A percentile compares a stretch with the other conserved stretches of the same genome.
Conservation (phyloP, 2,329 filamentous ascomycete species). For the Botryosphaeria dothidea region DNA sequence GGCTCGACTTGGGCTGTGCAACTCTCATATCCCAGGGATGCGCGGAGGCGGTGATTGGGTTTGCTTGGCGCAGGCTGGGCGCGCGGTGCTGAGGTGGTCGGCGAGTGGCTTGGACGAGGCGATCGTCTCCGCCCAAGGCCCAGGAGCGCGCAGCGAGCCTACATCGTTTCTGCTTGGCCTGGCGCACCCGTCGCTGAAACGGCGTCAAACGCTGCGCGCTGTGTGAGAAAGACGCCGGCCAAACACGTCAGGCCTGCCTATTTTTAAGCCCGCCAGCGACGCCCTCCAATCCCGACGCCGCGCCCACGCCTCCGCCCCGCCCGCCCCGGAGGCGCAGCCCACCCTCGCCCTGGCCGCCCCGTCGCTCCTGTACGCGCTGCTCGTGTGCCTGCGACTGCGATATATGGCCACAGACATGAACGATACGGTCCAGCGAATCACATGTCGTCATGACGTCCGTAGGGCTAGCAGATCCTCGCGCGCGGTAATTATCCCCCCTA, state of each 20-base stretch:
- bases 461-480: slow-evolving; percentile 9
- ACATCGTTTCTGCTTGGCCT: slow-evolving; percentile 8
- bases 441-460: not conserved
- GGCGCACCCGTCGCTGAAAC: slow-evolving; percentile 5
- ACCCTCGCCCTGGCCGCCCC: not conserved
- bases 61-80: slow-evolving; percentile 14
- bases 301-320: not conserved
- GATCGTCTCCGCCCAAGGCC: not conserved
- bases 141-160: not conserved
- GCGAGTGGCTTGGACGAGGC: slow-evolving; percentile 3
- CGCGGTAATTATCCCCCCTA: not conserved
- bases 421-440: not conserved
- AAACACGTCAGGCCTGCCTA: not conserved
- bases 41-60: slow-evolving; percentile 16
- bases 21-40: slow-evolving; percentile 18
- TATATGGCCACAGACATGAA: not conserved
- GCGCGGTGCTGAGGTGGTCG: slow-evolving; percentile 16
- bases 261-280: not conserved
- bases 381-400: not conserved
- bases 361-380: not conserved
- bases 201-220: not conserved
- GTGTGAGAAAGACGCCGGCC: not conserved
- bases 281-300: not conserved
- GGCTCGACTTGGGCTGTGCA: not conserved
- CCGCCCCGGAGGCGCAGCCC: not conserved